Evolutionary conservation across 2,329 filamentous ascomycete genomes (phyloP).

Genomic region (Fusarium equiseti): DNA sequence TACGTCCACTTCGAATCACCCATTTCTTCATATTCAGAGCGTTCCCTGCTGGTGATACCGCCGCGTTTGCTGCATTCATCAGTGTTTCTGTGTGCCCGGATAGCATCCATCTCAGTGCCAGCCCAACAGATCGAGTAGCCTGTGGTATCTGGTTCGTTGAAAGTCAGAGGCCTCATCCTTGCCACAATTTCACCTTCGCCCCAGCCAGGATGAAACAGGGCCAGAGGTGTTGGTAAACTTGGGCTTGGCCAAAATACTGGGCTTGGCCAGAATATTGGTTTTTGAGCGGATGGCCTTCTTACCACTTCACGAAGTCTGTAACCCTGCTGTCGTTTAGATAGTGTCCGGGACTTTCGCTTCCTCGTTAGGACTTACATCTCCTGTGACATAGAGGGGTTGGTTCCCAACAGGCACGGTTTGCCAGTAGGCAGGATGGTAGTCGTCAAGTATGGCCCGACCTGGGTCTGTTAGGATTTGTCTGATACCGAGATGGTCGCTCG

Average conservation of each 20-base stretch:
- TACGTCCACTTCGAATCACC: slow-evolving; percentile 6
- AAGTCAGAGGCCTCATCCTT: slow-evolving; percentile 9
- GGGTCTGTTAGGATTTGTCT: background rate
- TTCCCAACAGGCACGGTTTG: background rate
- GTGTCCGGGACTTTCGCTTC: rapidly evolving
- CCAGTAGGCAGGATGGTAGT: slow-evolving; percentile 1
- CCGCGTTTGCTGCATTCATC: rapidly evolving
- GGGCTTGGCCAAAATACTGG: slow-evolving; percentile 6
- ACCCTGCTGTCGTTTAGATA: background rate
- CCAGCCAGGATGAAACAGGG: slow-evolving; percentile 20
- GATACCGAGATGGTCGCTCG: slow-evolving; percentile 26
- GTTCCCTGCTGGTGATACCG: no score
- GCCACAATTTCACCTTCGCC: slow-evolving; percentile 10
- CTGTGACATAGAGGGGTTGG: background rate
- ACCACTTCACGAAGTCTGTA: slow-evolving; percentile 7
- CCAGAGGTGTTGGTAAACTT: background rate
- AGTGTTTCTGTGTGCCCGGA: background rate
- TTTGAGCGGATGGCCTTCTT: background rate
- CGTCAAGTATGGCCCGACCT: rapidly evolving
- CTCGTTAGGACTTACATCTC: slow-evolving; percentile 10
- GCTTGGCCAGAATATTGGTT: background rate
- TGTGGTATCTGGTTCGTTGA: slow-evolving; percentile 8
- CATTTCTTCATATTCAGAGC: background rate
- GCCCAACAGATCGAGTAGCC: slow-evolving; percentile 32
- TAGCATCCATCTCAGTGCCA: background rate